Evolutionary conservation across 2,329 filamentous ascomycete genomes (phyloP).

Genomic region (Monilinia polystroma): DNA sequence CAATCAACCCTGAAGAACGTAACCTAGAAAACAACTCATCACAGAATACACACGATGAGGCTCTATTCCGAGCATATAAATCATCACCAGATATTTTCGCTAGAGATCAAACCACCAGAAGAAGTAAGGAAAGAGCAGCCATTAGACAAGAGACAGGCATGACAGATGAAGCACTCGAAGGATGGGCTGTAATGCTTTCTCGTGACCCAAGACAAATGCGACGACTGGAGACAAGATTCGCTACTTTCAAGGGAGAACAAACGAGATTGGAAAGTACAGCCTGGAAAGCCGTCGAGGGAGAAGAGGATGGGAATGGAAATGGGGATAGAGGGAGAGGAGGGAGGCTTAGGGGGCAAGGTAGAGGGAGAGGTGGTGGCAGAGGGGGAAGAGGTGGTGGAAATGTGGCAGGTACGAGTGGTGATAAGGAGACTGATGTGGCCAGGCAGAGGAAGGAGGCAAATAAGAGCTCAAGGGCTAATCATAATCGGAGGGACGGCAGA

Average conservation of each 20-base stretch:
- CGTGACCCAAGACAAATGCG: constrained; percentile 68
- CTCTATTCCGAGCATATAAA: constrained; percentile 71
- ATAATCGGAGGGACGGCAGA: constrained; percentile 73
- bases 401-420: constrained; percentile 63
- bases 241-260: constrained; percentile 66
- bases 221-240: constrained; percentile 69
- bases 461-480: constrained; percentile 80
- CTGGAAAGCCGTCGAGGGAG: constrained; percentile 58
- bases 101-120: constrained; percentile 68
- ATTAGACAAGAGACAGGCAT: constrained; percentile 77
- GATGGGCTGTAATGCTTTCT: constrained; percentile 84
- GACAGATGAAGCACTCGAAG: constrained; percentile 92
- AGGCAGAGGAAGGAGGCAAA: constrained; percentile 77
- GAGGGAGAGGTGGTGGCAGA: constrained; percentile 44
- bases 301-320: constrained; percentile 43
- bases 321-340: constrained; percentile 46
- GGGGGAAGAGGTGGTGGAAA: constrained; percentile 56
- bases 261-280: constrained; percentile 62
- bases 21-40: constrained; percentile 48
- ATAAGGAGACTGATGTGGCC: constrained; percentile 70
- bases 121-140: constrained; percentile 59
- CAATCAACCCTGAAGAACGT: constrained; percentile 50
- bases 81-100: constrained; percentile 64
- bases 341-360: constrained; percentile 47
- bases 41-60: constrained; percentile 61